These are phyloP conservation scores for Cyclocybe aegerita DNA, from an alignment of 768 basidiomycete species.

Conservation along the genomic window DNA sequence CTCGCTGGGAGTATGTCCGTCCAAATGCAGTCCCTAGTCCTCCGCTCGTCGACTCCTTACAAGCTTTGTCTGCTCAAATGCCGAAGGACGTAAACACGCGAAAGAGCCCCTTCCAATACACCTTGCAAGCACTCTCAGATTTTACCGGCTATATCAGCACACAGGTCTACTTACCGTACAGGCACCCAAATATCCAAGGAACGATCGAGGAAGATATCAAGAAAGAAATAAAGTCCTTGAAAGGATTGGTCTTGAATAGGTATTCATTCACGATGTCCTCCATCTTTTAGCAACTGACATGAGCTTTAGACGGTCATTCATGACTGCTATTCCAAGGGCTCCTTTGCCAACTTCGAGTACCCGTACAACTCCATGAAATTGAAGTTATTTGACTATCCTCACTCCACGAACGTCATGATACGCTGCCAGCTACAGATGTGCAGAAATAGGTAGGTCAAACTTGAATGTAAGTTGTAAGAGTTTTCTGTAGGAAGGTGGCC, in stretches of 20 bases:
- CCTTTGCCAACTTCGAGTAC: slow-evolving; percentile 3
- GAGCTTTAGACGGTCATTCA: slow-evolving; percentile 36
- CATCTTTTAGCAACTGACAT: not conserved
- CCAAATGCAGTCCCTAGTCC: slow-evolving; percentile 34
- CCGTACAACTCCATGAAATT: slow-evolving; percentile 9
- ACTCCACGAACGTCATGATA: not conserved
- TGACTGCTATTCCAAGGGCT: slow-evolving; percentile 30
- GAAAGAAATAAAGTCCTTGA: slow-evolving; percentile 74
- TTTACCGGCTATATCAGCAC: slow-evolving; percentile 80
- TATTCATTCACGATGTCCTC: slow-evolving; percentile 24
- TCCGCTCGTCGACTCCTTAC: slow-evolving; percentile 36
- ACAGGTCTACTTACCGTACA: slow-evolving; percentile 62
- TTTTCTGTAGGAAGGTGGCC: too few relatives aligned
- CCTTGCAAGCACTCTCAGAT: slow-evolving; percentile 64
- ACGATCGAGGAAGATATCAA: slow-evolving; percentile 68
- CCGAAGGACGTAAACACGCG: slow-evolving; percentile 29
- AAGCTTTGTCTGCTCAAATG: slow-evolving; percentile 33
- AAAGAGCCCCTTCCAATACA: slow-evolving; percentile 51
- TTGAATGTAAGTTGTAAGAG: too few relatives aligned
- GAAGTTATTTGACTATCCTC: not conserved
- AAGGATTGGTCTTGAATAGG: slow-evolving; percentile 79
- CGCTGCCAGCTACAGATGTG: not conserved
- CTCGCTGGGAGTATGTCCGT: slow-evolving; percentile 40
- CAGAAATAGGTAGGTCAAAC: too few relatives aligned
- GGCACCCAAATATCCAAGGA: slow-evolving; percentile 26